phyloP scores from a whole-genome alignment of 345 rosid species.

The Rubroshorea leprosula region DNA sequence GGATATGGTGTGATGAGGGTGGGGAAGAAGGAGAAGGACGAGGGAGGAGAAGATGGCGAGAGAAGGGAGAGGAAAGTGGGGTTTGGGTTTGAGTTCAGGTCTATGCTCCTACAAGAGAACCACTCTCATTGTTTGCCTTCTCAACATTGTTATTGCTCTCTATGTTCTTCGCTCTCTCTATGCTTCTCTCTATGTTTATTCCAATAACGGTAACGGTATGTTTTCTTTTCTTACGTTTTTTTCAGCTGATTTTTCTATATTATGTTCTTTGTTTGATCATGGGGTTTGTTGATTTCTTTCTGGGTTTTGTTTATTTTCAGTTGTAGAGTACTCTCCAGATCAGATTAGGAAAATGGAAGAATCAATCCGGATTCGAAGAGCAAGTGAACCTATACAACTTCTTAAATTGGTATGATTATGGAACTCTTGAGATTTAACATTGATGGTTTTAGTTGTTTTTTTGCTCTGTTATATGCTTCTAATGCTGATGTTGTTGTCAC shows the following conservation, averaged over 20 bases:
- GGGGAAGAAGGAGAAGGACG: conserved; percentile 12
- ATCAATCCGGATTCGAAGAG: conserved; percentile 77
- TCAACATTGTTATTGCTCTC: conserved; percentile 91
- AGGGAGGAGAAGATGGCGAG: conserved; percentile 42
- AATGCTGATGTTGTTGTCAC: conserved; percentile 7
- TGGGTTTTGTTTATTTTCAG: conserved; percentile 28
- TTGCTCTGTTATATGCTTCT: conserved; percentile 4
- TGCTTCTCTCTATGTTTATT: conserved; percentile 62
- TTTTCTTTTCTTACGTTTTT: not conserved
- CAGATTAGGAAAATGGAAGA: conserved; percentile 93
- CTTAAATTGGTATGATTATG: conserved; percentile 43
- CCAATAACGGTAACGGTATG: conserved; percentile 41
- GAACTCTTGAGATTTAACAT: not conserved
- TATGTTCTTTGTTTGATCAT: conserved; percentile 1
- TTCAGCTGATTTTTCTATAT: not conserved
- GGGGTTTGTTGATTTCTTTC: not conserved
- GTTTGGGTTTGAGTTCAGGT: conserved; percentile 43
- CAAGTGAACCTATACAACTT: conserved; percentile 55
- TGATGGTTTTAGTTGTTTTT: conserved; percentile 1
- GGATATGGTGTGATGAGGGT: conserved; percentile 49
- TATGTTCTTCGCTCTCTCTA: conserved; percentile 84
- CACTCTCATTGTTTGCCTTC: conserved; percentile 70
- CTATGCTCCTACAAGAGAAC: conserved; percentile 60
- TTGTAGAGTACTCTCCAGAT: conserved; percentile 61
- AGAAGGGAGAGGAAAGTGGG: conserved; percentile 47